phyloP scores from a whole-genome alignment of 2,329 filamentous ascomycete genomes.

The Leptoxyphium fumago region DNA sequence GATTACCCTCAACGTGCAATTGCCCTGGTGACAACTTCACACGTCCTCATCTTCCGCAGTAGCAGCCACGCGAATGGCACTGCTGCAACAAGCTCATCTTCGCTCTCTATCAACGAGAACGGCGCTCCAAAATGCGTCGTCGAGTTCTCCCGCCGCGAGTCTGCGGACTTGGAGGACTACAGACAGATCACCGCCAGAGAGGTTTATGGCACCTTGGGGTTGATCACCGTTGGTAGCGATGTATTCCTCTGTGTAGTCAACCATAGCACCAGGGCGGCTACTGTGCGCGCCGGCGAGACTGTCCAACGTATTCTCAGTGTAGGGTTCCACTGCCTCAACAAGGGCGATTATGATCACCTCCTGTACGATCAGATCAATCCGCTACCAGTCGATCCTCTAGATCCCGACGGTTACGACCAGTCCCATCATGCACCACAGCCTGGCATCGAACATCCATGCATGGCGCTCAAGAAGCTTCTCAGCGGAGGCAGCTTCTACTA shows the following conservation, averaged over 20 bases:
- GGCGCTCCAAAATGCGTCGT: constrained; percentile 61
- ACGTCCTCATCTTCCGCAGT: constrained; percentile 75
- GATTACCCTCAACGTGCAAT: constrained; percentile 80
- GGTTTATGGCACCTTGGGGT: constrained; percentile 72
- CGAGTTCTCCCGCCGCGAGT: constrained; percentile 56
- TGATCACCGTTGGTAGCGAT: constrained; percentile 71
- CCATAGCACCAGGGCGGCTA: constrained; percentile 62
- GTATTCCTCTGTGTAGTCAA: constrained; percentile 87
- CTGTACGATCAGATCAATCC: constrained; percentile 42
- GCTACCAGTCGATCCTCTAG: constrained; percentile 38
- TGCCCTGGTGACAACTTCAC: constrained; percentile 63
- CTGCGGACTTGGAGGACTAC: constrained; percentile 59
- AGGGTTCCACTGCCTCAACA: constrained; percentile 84
- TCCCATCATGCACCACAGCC: constrained; percentile 45
- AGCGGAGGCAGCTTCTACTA: constrained; percentile 95
- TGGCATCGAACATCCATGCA: constrained; percentile 70
- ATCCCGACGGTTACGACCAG: constrained; percentile 39
- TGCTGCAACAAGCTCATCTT: constrained; percentile 27
- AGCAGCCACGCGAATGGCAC: constrained; percentile 46
- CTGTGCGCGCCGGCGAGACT: constrained; percentile 72
- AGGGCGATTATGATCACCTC: constrained; percentile 70
- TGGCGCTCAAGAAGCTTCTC: constrained; percentile 79
- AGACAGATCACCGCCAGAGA: constrained; percentile 57
- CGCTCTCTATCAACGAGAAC: constrained; percentile 19
- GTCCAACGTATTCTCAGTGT: constrained; percentile 76